Percentiles rank a stretch among this genome's conserved stretches.
phyloP scores from a whole-genome alignment of 306 rosid genomes.

The Cucurbita moschata region DNA sequence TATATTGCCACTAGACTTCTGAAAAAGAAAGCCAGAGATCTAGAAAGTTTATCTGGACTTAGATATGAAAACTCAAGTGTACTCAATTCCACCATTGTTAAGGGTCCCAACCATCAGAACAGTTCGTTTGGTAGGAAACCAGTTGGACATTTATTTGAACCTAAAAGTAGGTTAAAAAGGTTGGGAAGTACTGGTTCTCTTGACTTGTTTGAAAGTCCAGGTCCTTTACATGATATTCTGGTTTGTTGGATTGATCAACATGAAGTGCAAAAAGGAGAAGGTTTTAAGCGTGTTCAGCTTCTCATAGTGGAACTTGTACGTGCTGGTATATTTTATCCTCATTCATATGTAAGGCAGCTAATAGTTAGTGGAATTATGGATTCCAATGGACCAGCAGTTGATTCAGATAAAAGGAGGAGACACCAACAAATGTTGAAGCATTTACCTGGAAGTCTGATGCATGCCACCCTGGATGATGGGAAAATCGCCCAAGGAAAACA shows the following conservation, averaged over 20 bases:
- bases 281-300: constrained; percentile 57
- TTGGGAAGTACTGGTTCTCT: constrained; percentile 16
- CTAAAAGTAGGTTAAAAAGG: constrained; percentile 22
- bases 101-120: constrained; percentile 26
- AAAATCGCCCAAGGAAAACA: constrained; percentile 43
- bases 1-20: constrained; percentile 60
- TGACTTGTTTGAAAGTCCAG: constrained; percentile 65
- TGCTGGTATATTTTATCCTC: constrained; percentile 73
- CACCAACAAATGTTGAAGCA: constrained; percentile 60
- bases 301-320: constrained; percentile 64
- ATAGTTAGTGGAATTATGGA: constrained; percentile 89
- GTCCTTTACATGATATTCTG: constrained; percentile 81
- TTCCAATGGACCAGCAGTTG: constrained; percentile 33
- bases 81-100: constrained; percentile 7
- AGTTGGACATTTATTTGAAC: constrained; percentile 18
- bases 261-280: constrained; percentile 67
- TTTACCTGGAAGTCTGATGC: constrained; percentile 47
- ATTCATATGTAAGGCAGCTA: constrained; percentile 84
- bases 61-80: constrained; percentile 21
- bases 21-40: constrained; percentile 50
- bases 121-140: constrained; percentile 17
- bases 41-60: constrained; percentile 25
- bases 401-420: constrained; percentile 47
- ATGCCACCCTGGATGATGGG: constrained; percentile 50
- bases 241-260: constrained; percentile 99